A percentile compares a stretch with the other conserved stretches of the same genome.
These are phyloP conservation scores for Oryza glaberrima DNA, from an alignment of 176 grass and related monocot species.

Conservation along the genomic window DNA sequence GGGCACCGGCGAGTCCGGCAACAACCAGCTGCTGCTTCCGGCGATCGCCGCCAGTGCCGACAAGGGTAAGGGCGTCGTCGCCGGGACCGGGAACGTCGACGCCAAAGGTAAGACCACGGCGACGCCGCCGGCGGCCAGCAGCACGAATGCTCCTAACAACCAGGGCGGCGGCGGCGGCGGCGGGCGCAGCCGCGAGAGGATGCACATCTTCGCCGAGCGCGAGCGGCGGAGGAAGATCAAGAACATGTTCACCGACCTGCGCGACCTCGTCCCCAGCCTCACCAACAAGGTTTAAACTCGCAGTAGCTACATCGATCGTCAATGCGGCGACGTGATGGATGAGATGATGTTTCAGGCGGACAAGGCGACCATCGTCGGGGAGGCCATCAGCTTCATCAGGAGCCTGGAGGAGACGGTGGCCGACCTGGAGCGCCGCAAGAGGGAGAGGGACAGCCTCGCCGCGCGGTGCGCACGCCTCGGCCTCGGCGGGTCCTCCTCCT, in stretches of 20 bases:
- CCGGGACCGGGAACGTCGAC: not conserved
- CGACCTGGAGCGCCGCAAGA: conserved; percentile 57
- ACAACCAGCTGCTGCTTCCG: not conserved
- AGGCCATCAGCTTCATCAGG: conserved; percentile 71
- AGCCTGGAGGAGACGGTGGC: conserved; percentile 45
- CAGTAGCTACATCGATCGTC: not conserved
- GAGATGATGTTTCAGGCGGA: conserved; percentile 38
- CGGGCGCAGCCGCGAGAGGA: not conserved
- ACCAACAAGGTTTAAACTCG: conserved; percentile 38
- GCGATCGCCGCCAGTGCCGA: not conserved
- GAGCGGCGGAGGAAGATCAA: conserved; percentile 57
- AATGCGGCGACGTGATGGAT: not conserved
- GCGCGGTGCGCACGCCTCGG: not conserved
- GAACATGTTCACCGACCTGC: conserved; percentile 48
- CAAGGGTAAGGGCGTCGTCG: not conserved
- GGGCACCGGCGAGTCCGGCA: not conserved
- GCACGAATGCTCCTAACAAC: not conserved
- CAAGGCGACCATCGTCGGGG: conserved; percentile 61
- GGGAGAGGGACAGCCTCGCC: conserved; percentile 31
- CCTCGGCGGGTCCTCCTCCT: conserved; percentile 6
- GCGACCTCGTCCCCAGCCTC: conserved; percentile 48
- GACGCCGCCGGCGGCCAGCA: not conserved
- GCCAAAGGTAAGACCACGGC: conserved; percentile 9
- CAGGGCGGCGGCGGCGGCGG: too few relatives aligned
- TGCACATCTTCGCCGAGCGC: conserved; percentile 47